Evolutionary conservation across 495 filamentous ascomycete species (phyloP).

Genomic region (Aspergillus coremiiformis): DNA sequence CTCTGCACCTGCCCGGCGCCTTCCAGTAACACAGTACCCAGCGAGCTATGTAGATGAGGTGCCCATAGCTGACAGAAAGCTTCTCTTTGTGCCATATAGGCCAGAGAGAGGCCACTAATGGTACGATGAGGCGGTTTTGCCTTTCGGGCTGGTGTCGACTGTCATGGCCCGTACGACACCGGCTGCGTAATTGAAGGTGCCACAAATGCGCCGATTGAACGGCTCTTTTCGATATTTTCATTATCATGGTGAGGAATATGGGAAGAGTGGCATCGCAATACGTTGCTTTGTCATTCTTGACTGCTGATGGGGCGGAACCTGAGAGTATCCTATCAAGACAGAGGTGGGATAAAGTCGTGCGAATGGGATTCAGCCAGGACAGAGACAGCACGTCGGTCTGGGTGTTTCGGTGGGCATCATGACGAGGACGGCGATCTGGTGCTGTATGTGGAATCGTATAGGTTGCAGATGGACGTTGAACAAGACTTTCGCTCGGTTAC

Average conservation of each 20-base stretch:
- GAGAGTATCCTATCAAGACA: conserved; percentile 47
- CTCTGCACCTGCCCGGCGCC: conserved; percentile 41
- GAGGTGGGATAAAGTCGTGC: conserved; percentile 47
- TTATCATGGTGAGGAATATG: conserved; percentile 37
- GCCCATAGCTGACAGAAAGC: conserved; percentile 43
- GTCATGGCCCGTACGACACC: neutral
- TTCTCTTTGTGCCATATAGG: conserved; percentile 31
- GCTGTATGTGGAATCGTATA: conserved; percentile 53
- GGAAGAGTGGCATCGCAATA: conserved; percentile 47
- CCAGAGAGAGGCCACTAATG: conserved; percentile 47
- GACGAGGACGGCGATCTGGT: conserved; percentile 47
- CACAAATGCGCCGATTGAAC: neutral
- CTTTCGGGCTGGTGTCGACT: conserved; percentile 30
- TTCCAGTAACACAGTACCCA: conserved; percentile 49
- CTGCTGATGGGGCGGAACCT: conserved; percentile 38
- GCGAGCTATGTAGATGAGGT: conserved; percentile 41
- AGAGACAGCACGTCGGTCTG: conserved; percentile 26
- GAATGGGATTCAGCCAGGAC: conserved; percentile 30
- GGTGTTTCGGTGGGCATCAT: conserved; percentile 46
- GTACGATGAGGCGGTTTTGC: conserved; percentile 41
- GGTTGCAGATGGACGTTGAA: conserved; percentile 39
- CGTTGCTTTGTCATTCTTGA: conserved; percentile 44
- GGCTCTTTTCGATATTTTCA: conserved; percentile 14
- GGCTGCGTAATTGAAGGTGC: neutral
- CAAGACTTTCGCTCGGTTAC: neutral